Base-by-base conservation (phyloP, 2,329 filamentous ascomycete species). In the Berkeleyomyces basicola region DNA sequence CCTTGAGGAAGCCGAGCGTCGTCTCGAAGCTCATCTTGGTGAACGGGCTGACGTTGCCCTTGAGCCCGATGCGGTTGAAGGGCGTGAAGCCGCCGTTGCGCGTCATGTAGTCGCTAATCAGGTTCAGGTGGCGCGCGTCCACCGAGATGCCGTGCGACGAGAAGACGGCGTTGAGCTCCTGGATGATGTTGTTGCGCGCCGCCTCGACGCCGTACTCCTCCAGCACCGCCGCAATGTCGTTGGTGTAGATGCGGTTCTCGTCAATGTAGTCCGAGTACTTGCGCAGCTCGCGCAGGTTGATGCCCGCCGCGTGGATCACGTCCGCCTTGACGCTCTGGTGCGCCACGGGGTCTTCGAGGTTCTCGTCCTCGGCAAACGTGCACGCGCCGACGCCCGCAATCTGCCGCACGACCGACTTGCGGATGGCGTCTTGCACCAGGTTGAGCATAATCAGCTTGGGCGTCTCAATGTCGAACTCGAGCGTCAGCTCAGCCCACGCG, bases 11-110 rank as follows among this genome's bases (percentile, higher is more conserved):
- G 0, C 87, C 86, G 46, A 97, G 82, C 2, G 93, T 99, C 3
- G 93, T 99, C 80, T 99, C 93, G 76, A 97, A 99, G 73, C 89
- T 95, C 92, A 97, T 97, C 80, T 97, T 97, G 75, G 93, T 92
- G 68, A 99, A 92, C 0, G 93, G 90, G 67, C 86, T 91, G 37
- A 92, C 86, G 70, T 89, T 91, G 67, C 88, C 85, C 70, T 84
- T 85, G 65, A 99, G 78, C 0, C 92, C 93, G 71, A 88, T 95
- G 58, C 93, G 87, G 74, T 89, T 96, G 76, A 99, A 99, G 0
- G 93, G 86, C 58, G 85, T 87, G 76, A 95, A 99, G 1, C 83
- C 85, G 67, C 93, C 93, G 65, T 85, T 86, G 61, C 92, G 82
- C n/a, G 93, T 99, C 93, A 99, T 99, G 73, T 90, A 90, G 73